phyloP scores from a whole-genome alignment of 805 yeast genomes.

The Kazachstania martiniae region DNA sequence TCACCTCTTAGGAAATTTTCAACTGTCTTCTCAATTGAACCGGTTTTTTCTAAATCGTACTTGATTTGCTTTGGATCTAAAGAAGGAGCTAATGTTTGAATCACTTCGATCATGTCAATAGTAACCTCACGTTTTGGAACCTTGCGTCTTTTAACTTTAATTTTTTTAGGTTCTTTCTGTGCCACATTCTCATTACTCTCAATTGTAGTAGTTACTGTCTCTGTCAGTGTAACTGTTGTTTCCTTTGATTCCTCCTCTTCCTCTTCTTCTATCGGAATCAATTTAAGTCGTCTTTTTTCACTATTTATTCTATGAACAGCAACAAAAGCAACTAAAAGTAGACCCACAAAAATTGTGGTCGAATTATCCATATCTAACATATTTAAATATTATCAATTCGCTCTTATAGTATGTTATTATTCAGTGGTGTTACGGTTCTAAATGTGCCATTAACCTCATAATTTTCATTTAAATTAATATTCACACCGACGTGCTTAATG shows the following conservation, averaged over 20 bases:
- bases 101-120: conserved; percentile 72
- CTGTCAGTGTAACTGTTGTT: background rate
- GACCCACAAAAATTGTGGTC: conserved; percentile 3
- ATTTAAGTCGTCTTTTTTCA: conserved; percentile 36
- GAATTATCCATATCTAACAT: conserved; percentile 37
- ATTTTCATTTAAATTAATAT: too few relatives aligned
- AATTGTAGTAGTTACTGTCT: too few relatives aligned
- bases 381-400: too few relatives aligned
- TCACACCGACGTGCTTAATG: too few relatives aligned
- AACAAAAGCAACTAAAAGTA: conserved; percentile 38
- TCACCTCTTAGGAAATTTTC: conserved; percentile 54
- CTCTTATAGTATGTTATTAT: too few relatives aligned
- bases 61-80: conserved; percentile 60
- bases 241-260: background rate
- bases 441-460: too few relatives aligned
- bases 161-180: conserved; percentile 1
- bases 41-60: conserved; percentile 61
- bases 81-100: conserved; percentile 71
- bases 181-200: too few relatives aligned
- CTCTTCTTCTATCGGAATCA: conserved; percentile 13
- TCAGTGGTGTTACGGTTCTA: too few relatives aligned
- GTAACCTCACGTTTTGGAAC: conserved; percentile 41
- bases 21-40: conserved; percentile 73
- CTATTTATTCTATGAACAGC: conserved; percentile 54
- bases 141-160: too few relatives aligned